Base-by-base conservation (phyloP, 2,329 filamentous ascomycete genomes). In the Nigrospora sphaerica region DNA sequence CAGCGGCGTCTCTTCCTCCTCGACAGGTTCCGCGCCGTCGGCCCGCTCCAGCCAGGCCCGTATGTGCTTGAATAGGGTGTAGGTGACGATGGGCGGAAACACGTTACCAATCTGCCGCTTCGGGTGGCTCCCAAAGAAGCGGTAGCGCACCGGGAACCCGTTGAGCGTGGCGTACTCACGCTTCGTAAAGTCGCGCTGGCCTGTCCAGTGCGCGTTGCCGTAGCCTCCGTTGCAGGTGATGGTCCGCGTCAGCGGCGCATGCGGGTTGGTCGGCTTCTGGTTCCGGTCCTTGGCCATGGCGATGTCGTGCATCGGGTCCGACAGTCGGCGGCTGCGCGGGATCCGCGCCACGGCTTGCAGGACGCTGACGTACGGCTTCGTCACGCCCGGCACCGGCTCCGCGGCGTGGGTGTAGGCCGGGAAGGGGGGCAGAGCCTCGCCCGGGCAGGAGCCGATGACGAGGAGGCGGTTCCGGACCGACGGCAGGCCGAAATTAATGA, bases 61-160 rank as follows among this genome's bases (percentile, higher is more conserved):
- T 10, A 81, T 54, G 42, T 78, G 73, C n/a, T 60, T 57, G 50
- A 74, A 79, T 0, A 81, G 55, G 0, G 72, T 62, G 23, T 65
- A 63, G 3, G 79, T 79, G 0, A 76, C 73, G 28, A 67, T 67
- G 0, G 86, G 80, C 0, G 88, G 85, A 14, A 92, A 88, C 0
- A 87, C 88, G 56, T 93, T 92, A 0, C 88, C 88, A 51, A 92
- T 86, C 59, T 90, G 86, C 51, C 71, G 75, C 53, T 76, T 76
- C 14, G 78, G 65, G 13, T 62, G 60, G 0, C 62, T 68, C 0
- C 64, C 65, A 0, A 65, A 50, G 56, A 92, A 91, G 0, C 61
- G 60, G 58, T 88, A 84, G 2, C 67, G 58, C 0, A 65, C 49
- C 0, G 85, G 85, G 44, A 93, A 93, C 0, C 82, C 83, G 52